phyloP scores from a whole-genome alignment of 1,284 basidiomycete genomes.

The Moniliella sp. region DNA sequence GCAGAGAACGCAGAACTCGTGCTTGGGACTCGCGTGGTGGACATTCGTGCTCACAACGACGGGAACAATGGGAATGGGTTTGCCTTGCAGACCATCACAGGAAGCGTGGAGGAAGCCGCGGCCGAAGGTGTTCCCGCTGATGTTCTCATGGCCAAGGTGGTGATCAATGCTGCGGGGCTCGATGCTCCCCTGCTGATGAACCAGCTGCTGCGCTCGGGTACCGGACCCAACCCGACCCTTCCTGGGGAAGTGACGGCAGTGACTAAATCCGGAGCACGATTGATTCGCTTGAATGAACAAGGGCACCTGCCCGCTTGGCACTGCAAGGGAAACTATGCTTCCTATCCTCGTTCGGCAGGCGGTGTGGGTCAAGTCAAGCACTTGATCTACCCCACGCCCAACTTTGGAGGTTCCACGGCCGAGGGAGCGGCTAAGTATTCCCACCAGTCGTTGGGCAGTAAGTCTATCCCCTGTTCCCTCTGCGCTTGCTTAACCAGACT shows the following conservation, averaged over 20 bases:
- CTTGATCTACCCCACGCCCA: slow-evolving; percentile 27
- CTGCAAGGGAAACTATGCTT: slow-evolving; percentile 28
- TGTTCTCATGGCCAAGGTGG: slow-evolving; percentile 54
- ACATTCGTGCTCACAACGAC: slow-evolving; percentile 50
- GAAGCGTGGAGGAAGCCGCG: too few species aligned
- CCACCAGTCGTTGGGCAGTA: slow-evolving; percentile 25
- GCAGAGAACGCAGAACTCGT: slow-evolving; percentile 54
- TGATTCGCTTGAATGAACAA: slow-evolving; percentile 2
- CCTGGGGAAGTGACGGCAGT: slow-evolving; percentile 3
- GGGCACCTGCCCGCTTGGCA: slow-evolving; percentile 13
- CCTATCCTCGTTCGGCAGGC: slow-evolving; percentile 8
- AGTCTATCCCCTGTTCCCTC: neutral
- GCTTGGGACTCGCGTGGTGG: slow-evolving; percentile 63
- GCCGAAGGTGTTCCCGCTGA: slow-evolving; percentile 38
- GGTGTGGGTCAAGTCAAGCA: slow-evolving; percentile 13
- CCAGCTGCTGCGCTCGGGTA: slow-evolving; percentile 11
- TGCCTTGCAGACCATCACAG: too few species aligned
- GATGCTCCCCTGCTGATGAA: slow-evolving; percentile 36
- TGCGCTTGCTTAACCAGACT: neutral
- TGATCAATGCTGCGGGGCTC: slow-evolving; percentile 74
- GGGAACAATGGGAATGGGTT: too few species aligned
- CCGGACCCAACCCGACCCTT: too few species aligned
- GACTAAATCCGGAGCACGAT: too few species aligned
- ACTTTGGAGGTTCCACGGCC: too few species aligned
- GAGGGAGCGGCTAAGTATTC: slow-evolving; percentile 8